A percentile compares a stretch with the other conserved stretches of the same genome.
Evolutionary conservation across 2,329 filamentous ascomycete genomes (phyloP).

Genomic region (Pyricularia sp.): DNA sequence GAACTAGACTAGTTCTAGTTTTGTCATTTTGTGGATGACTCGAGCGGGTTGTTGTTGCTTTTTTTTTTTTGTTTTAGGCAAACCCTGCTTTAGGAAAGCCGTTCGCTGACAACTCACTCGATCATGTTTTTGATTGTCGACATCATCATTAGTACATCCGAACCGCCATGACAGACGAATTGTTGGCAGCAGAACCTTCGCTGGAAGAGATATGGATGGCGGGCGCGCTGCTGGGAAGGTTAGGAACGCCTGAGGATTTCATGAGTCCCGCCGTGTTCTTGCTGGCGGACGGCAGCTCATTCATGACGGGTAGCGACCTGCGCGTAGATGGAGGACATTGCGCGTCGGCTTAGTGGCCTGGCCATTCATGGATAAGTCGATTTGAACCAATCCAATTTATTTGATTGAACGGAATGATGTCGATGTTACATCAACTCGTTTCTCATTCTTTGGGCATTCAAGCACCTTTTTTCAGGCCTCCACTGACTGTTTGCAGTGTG

Average conservation of each 20-base stretch:
- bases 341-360: background rate
- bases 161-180: constrained; percentile 55
- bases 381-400: background rate
- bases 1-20: background rate
- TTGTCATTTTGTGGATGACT: background rate
- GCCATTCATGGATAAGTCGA: background rate
- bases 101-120: background rate
- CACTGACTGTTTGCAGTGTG: background rate
- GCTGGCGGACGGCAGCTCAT: constrained; percentile 47
- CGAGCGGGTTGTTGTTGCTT: background rate
- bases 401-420: background rate
- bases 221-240: constrained; percentile 63
- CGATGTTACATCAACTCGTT: background rate
- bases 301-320: background rate
- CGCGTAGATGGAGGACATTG: background rate
- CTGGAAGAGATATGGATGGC: constrained; percentile 51
- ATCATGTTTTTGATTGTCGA: too few species aligned
- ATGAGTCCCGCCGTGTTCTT: constrained; percentile 52
- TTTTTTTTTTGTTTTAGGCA: too few species aligned
- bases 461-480: background rate
- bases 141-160: constrained; percentile 38
- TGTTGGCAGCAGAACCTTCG: constrained; percentile 49
- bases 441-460: background rate
- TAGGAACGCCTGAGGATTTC: constrained; percentile 49
- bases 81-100: background rate